Percentiles rank a stretch among this genome's conserved stretches.
These are phyloP conservation scores for Mortierella sp. DNA, from an alignment of 371 early-diverging fungal genomes.

Conservation along the genomic window DNA sequence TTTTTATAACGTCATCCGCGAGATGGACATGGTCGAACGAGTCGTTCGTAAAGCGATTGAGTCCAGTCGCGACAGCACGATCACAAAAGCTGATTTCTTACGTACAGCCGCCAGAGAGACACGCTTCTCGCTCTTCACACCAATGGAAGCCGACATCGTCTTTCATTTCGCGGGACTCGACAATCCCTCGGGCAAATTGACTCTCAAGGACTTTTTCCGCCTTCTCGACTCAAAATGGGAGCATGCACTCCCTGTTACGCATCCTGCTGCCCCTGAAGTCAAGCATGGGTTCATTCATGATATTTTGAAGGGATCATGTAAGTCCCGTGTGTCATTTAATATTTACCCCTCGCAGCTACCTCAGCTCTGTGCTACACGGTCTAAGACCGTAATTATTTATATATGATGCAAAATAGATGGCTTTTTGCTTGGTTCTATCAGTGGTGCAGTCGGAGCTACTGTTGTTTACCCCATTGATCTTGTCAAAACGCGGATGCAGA, in stretches of 20 bases:
- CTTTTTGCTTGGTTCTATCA: slow-evolving; percentile 91
- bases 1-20: slow-evolving; percentile 80
- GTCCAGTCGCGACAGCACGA: slow-evolving; percentile 64
- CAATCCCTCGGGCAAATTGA: slow-evolving; percentile 65
- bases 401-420: slow-evolving; percentile 60
- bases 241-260: slow-evolving; percentile 35
- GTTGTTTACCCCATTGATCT: slow-evolving; percentile 98
- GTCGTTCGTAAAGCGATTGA: slow-evolving; percentile 69
- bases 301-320: slow-evolving; percentile 59
- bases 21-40: slow-evolving; percentile 79
- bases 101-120: slow-evolving; percentile 67
- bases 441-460: slow-evolving; percentile 96
- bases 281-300: slow-evolving; percentile 44
- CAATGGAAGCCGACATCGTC: slow-evolving; percentile 86
- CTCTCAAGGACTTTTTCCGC: slow-evolving; percentile 70
- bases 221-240: slow-evolving; percentile 77
- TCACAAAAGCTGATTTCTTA: slow-evolving; percentile 73
- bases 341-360: not conserved
- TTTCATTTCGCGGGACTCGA: slow-evolving; percentile 83
- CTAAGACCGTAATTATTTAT: too few species aligned
- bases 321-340: slow-evolving; percentile 1
- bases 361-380: too few species aligned
- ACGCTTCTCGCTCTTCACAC: slow-evolving; percentile 78
- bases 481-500: slow-evolving; percentile 99
- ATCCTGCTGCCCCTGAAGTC: slow-evolving; percentile 30